Base-by-base conservation (phyloP, 495 filamentous ascomycete genomes). In the Massariosphaeria phaeospora region DNA sequence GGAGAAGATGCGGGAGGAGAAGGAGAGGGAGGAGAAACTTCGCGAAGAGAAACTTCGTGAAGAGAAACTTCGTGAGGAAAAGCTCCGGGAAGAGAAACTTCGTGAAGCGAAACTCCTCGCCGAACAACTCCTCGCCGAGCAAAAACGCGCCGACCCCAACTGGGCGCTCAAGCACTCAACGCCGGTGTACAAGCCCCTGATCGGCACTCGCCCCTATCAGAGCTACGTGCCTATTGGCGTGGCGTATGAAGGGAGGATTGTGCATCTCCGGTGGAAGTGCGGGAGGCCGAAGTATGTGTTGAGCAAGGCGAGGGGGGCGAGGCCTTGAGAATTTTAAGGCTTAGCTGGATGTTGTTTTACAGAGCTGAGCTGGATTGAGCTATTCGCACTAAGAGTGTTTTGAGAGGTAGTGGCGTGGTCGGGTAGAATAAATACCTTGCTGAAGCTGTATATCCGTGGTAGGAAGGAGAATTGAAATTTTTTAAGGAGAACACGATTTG, bases 241-340 rank as follows among this genome's bases (percentile, higher is more conserved):
- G 8, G 42, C 1, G 11, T 59, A 59, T 48, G 36, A 43, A 10
- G 55, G 48, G 7, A 34, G 41, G 33, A 26, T 34, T 4, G 49
- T 4, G 30, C 56, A 53, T 54, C 23, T 41, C 21, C n/a, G 13
- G 29, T 41, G 39, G 30, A 27, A 18, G 8, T 54, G 48, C 41
- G 15, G 17, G 23, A 29, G 56, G 24, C 56, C 56, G 21, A 47
- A 36, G 35, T 54, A 59, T 48, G 20, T 54, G 27, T 15, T 39
- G 12, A 15, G 8, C 2, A 23, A 5, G 24, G 47, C 55, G n/a
- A 36, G 15, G 11, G 45, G 45, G 12, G 27, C 48, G 10, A 34
- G 17, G 17, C 30, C 44, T 17, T 31, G 17, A 21, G 27, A 18
- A 15, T 10, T 39, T 39, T n/a, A n/a, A n/a, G n/a, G n/a, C n/a